Evolutionary conservation across 2,329 filamentous ascomycete genomes (phyloP).

Genomic region (Trichoderma koningii): DNA sequence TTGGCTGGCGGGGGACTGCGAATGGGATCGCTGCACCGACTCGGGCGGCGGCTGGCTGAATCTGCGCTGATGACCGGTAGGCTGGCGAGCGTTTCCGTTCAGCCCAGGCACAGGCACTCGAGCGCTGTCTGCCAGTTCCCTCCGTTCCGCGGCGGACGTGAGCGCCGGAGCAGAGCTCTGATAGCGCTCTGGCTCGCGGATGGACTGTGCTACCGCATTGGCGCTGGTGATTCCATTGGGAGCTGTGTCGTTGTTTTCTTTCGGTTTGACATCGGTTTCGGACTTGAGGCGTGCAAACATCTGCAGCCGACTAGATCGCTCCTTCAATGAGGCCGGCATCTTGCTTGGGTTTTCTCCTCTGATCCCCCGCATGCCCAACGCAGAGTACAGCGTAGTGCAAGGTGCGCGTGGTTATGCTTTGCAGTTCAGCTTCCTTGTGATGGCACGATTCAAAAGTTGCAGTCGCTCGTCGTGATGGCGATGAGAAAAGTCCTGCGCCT

Average conservation of each 20-base stretch:
- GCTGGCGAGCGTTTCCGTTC: constrained; percentile 33
- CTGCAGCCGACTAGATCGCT: constrained; percentile 38
- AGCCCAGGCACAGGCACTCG: constrained; percentile 41
- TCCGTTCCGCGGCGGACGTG: constrained; percentile 33
- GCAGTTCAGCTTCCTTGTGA: neutral
- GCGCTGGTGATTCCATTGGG: neutral
- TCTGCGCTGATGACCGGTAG: constrained; percentile 35
- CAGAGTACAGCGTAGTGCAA: too few species aligned
- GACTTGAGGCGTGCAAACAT: constrained; percentile 38
- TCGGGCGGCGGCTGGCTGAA: constrained; percentile 33
- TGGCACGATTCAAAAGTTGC: neutral
- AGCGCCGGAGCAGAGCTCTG: constrained; percentile 29
- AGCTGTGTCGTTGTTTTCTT: neutral
- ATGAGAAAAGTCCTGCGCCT: neutral
- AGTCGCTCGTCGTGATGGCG: neutral
- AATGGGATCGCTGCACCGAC: constrained; percentile 31
- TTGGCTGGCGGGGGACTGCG: constrained; percentile 21
- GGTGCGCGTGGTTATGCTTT: neutral
- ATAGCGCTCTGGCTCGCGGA: constrained; percentile 31
- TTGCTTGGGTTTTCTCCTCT: constrained; percentile 10
- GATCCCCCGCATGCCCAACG: neutral
- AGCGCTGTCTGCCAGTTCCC: constrained; percentile 39
- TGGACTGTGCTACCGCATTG: constrained; percentile 30
- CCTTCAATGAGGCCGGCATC: constrained; percentile 39
- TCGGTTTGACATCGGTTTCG: constrained; percentile 31